Evolutionary conservation across 345 rosid genomes (phyloP), one percentile per base, ranked within the genome.

Genomic region (Zanthoxylum bungeanum): DNA sequence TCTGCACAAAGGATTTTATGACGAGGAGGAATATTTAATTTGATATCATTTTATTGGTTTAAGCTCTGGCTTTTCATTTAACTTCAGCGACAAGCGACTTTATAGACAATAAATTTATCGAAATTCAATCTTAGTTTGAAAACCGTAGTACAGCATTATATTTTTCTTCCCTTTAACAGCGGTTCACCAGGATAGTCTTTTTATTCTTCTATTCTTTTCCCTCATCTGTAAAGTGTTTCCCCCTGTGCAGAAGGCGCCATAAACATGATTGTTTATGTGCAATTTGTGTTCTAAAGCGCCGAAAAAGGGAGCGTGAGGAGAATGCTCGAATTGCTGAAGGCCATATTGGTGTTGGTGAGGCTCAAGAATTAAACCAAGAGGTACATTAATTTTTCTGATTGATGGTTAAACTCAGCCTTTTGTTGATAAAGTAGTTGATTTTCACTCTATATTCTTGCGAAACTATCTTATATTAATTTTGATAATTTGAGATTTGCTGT

Each of bases 251-350:
- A 77, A 85, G 98, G 76, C 93, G 89, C 69, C 99, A 95, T 78
- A 95, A 95, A 82, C 83, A 76, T 57, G 94, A 92, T 85, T 95
- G 99, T 72, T 83, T 95, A 84, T 95, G 99, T 81, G 99, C 99
- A 17, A 75, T 95, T 73, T 95, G 98, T 72, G 82, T 91, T 71
- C 78, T 95, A 60, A 91, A 91, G 84, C 86, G 98, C 62, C 97
- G 92, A 46, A 91, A 93, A 80, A 87, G 88, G 78, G 98, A 92
- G 81, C 93, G 98, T 27, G 93, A 93, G 82, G 92, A 86, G 68
- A 87, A 34, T 73, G 89, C 78, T 59, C 77, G 90, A 72, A 74
- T 82, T 68, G 81, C 81, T 76, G 84, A 82, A 77, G 93, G 88
- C 68, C 85, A 79, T 53, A 70, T 68, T 76, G 95, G 85, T 55